Conservation (phyloP, 768 basidiomycete genomes). For the Leccinum boreale region DNA sequence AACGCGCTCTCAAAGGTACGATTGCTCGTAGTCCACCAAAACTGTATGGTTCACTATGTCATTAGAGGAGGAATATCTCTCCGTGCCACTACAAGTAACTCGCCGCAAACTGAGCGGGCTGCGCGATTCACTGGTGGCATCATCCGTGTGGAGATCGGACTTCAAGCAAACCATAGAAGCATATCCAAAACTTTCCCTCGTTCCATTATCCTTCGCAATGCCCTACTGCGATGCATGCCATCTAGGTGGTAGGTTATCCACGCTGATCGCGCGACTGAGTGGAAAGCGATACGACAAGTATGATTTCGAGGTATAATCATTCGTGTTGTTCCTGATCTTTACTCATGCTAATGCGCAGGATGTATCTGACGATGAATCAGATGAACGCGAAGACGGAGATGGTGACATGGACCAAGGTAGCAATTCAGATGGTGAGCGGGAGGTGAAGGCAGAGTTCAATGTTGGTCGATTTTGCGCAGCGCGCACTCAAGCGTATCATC, state of each 20-base stretch:
- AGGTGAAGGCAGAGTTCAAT: conserved; percentile 42
- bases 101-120: conserved; percentile 69
- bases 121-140: conserved; percentile 72
- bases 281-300: conserved; percentile 69
- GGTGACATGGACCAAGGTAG: conserved; percentile 12
- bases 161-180: conserved; percentile 64
- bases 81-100: conserved; percentile 61
- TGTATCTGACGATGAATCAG: conserved; percentile 21
- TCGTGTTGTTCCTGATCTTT: not conserved
- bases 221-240: conserved; percentile 82
- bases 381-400: conserved; percentile 22
- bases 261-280: conserved; percentile 53
- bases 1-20: conserved; percentile 48
- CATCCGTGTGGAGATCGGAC: conserved; percentile 77
- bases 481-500: conserved; percentile 65
- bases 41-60: not conserved
- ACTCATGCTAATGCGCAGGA: conserved; percentile 12
- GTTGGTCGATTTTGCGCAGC: conserved; percentile 80
- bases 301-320: conserved; percentile 58
- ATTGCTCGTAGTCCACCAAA: not conserved
- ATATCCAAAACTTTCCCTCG: conserved; percentile 62
- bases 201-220: conserved; percentile 50
- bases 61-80: conserved; percentile 66
- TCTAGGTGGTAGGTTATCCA: conserved; percentile 67
- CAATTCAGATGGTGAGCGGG: conserved; percentile 3